Percentiles rank a stretch among this genome's conserved stretches.
Evolutionary conservation across 257 asterid genomes (phyloP).

Genomic region (Nicotiana paniculata): DNA sequence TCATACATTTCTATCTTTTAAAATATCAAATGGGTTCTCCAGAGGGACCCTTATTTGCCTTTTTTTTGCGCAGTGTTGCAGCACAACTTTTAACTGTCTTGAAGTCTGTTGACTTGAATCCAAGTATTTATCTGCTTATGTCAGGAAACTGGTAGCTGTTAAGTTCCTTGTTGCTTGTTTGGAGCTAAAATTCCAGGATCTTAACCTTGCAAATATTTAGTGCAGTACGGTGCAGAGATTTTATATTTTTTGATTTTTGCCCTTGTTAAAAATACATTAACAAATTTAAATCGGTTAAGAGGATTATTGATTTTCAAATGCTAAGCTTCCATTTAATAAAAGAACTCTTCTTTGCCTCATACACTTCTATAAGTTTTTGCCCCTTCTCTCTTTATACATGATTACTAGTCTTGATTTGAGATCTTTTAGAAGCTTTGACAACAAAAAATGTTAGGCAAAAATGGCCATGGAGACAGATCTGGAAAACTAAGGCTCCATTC

Average conservation of each 20-base stretch:
- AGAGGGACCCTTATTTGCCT: slow-evolving; percentile 11
- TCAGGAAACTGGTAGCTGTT: background rate
- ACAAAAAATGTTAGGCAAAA: background rate
- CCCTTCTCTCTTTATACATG: background rate
- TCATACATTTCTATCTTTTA: background rate
- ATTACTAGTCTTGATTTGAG: background rate
- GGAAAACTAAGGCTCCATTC: background rate
- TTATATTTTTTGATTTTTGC: background rate
- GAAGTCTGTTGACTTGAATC: background rate
- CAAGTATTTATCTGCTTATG: background rate
- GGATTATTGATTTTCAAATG: background rate
- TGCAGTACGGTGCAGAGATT: background rate
- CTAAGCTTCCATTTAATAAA: background rate
- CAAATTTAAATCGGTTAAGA: background rate
- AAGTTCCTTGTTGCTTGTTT: background rate
- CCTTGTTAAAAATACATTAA: background rate
- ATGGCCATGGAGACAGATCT: background rate
- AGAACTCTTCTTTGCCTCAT: background rate
- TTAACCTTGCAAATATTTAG: background rate
- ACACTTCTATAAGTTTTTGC: background rate
- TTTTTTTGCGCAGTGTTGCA: background rate
- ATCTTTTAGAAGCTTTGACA: background rate
- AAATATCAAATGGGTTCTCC: background rate
- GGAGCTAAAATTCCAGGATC: slow-evolving; percentile 1
- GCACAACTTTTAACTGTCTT: background rate